Evolutionary conservation across 352 stramenopile species (phyloP), one percentile per base, ranked within the genome.

Genomic region (Phytophthora boehmeriae): DNA sequence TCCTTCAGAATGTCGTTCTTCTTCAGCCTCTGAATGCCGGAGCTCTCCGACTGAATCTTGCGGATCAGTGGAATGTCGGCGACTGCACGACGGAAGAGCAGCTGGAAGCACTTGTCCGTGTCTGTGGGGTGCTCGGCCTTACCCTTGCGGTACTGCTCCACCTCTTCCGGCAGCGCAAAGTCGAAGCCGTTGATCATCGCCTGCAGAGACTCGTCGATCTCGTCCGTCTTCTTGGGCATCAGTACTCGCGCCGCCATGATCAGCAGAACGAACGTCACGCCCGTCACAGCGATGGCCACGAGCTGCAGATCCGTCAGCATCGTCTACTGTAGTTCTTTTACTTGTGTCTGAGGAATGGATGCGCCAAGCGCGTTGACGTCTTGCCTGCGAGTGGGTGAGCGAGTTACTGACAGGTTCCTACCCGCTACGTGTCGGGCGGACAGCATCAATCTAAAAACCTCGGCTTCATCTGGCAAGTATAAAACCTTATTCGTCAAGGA

Each of bases 161-260:
- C 81, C 56, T 95, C 83, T 27, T 92, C 80, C 0, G 86, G 86
- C 49, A 95, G 63, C 48, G 84, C 73, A 72, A 95, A 93, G 80
- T 95, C 86, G 51, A 95, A 95, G 69, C 86, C 86, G 64, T 95
- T 95, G 77, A 95, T 93, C 82, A 95, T 95, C 46, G 82, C 83
- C 27, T 95, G 83, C 43, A 95, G 76, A 57, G 80, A 90, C 66
- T 88, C 75, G 57, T 95, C 86, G 47, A 82, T 68, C 46, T 90
- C 84, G 64, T 77, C 68, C 56, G 77, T 72, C 68, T 88, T 89
- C 70, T 86, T 80, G 30, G 86, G 86, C 64, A 84, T 73, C 73
- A 86, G 73, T 32, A 92, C 80, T 43, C 80, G 80, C 52, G 86
- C 75, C 41, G 83, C 83, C 66, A 88, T 73, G 47, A 74, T 44